Evolutionary conservation across 306 rosid species (phyloP), one percentile per base, ranked within the genome.

Genomic region (Vigna unguiculata): DNA sequence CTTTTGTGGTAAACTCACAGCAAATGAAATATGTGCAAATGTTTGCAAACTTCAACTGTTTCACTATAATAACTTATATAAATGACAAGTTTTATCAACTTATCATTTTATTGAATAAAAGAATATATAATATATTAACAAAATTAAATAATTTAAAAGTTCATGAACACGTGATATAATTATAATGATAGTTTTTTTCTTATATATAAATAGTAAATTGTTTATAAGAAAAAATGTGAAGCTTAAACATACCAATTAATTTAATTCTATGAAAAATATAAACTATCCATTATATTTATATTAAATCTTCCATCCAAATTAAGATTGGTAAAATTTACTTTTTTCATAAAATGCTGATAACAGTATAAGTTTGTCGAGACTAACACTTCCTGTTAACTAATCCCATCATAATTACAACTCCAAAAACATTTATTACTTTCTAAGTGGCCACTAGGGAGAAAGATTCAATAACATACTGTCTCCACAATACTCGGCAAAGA

Each of bases 401-500:
- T 17, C 28, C 20, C 14, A 7, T 9, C n/a, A 28, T 20, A 64
- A 19, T 19, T 64, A 60, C 17, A 52, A 30, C 40, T 79, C 19
- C 74, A 47, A 48, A 32, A 74, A 25, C 25, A 74, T 24, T 38
- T 38, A 63, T 57, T 74, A 47, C 62, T 45, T 65, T 34, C 36
- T 72, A 34, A 63, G 2, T 12, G 24, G 51, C 46, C 57, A 76
- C 48, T 60, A 6, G 10, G 40, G 46, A 53, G 69, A 62, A 69
- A 34, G 69, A 60, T 55, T 65, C 59, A 68, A 60, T n/a, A 43
- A 65, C 17, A 34, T 70, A 28, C 59, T 74, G 7, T 53, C 82
- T 75, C 73, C 38, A 49, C 64, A 61, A 69, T 60, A 64, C 46
- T 69, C 41, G 46, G 43, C 71, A 28, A 36, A 51, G 67, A 70